Evolutionary conservation across 148 eudicot genomes (phyloP), one percentile per base, ranked within the genome.

Genomic region (Amaranthus cruentus): DNA sequence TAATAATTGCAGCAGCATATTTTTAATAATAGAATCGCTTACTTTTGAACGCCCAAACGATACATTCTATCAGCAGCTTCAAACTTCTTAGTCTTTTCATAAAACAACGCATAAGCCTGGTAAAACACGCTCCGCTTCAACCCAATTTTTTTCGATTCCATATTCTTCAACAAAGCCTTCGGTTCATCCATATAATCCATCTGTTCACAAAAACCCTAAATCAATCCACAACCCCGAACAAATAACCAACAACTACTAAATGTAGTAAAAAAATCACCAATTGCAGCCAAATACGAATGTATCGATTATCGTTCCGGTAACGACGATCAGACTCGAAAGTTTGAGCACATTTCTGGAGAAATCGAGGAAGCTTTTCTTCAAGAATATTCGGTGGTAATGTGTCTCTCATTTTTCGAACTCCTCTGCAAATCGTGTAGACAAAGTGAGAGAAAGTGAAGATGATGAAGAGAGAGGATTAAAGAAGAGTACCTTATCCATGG

Each of bases 161-260:
- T 94, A 5, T 80, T 84, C 56, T 77, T 70, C 77, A 94, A 74
- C 56, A 89, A 71, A 50, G 87, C 91, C 76, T 81, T 92, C 9
- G 98, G 97, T 55, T 94, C 93, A 77, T 89, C 97, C 83, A 94
- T 96, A 72, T 79, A 94, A 82, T 94, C 98, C 98, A 94, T 88
- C 98, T 94, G 80, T 55, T 52, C 71, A 74, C 10, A 59, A 28
- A 28, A 28, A 28, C 38, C 38, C 38, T 28, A 28, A 28, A 72
- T 7, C 42, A 58, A 62, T 10, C 44, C 42, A 3, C 78, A 61
- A 76, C 51, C 74, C 78, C 70, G 65, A 59, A 51, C 13, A 48
- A 74, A 13, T 14, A 2, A 59, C 13, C 11, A 48, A 73, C 0
- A 3, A 44, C 51, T 55, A 18, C 9, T 2, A 42, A 75, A 50